Conservation (phyloP, 2,329 filamentous ascomycete species). For the Talaromyces atroroseus region DNA sequence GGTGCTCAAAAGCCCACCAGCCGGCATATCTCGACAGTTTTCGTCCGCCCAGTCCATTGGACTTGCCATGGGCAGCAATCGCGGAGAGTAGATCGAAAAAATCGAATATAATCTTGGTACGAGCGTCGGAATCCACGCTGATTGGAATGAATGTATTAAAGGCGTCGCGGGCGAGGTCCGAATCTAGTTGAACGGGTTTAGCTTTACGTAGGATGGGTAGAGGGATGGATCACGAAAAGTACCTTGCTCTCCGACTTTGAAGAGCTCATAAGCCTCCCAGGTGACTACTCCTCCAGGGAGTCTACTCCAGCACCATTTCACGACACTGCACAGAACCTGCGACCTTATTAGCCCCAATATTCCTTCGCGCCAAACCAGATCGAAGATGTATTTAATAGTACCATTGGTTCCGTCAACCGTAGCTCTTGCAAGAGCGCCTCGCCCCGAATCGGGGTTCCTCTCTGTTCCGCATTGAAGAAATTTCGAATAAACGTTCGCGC, state of each 20-base stretch:
- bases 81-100: conserved; percentile 93
- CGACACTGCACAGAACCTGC: conserved; percentile 83
- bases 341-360: not conserved
- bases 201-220: not conserved
- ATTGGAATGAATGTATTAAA: conserved; percentile 96
- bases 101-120: conserved; percentile 85
- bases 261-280: conserved; percentile 95
- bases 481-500: conserved; percentile 89
- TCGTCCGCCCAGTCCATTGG: conserved; percentile 84
- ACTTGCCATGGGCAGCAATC: conserved; percentile 86
- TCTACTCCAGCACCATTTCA: conserved; percentile 98
- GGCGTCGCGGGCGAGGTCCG: conserved; percentile 81
- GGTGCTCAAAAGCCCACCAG: conserved; percentile 97
- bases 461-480: conserved; percentile 71
- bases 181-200: conserved; percentile 55
- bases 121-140: conserved; percentile 79
- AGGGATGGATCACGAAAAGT: conserved; percentile 23
- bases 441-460: conserved; percentile 55
- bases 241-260: conserved; percentile 92
- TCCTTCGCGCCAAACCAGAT: no score
- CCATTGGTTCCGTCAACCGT: conserved; percentile 89
- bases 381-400: conserved; percentile 36
- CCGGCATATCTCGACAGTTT: conserved; percentile 93
- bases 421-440: conserved; percentile 76
- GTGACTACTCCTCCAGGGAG: conserved; percentile 85